phyloP scores from a whole-genome alignment of 148 eudicot species.

The Camellia lanceoleosa region DNA sequence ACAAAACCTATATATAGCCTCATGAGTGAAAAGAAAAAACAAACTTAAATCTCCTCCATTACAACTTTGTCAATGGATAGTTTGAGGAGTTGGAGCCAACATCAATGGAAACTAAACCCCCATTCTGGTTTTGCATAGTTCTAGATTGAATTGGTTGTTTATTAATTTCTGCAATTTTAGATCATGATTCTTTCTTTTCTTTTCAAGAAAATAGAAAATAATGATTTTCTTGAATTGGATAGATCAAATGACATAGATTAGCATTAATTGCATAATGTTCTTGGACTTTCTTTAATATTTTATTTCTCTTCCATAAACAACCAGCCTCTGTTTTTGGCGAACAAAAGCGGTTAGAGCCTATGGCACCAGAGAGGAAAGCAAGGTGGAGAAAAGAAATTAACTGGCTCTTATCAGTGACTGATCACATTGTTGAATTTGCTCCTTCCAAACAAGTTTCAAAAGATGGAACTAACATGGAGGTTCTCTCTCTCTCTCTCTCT shows the following conservation, averaged over 20 bases:
- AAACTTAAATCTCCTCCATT: background rate
- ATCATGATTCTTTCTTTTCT: background rate
- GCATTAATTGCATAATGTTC: background rate
- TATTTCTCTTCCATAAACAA: constrained; percentile 7
- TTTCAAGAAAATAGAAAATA: background rate
- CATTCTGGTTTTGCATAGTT: background rate
- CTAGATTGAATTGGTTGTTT: background rate
- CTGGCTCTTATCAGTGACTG: constrained; percentile 79
- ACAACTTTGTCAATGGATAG: background rate
- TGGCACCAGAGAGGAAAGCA: constrained; percentile 53
- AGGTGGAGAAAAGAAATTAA: constrained; percentile 80
- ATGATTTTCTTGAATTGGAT: background rate
- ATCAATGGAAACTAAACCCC: background rate
- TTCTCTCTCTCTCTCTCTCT: background rate
- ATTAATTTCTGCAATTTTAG: background rate
- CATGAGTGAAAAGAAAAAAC: too few species aligned
- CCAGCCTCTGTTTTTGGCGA: constrained; percentile 86
- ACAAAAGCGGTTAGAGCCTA: constrained; percentile 56
- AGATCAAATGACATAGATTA: background rate
- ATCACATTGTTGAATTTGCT: constrained; percentile 71
- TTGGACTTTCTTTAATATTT: background rate
- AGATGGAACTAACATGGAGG: constrained; percentile 81
- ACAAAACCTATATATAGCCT: too few species aligned
- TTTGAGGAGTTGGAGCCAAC: background rate
- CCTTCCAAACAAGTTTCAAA: constrained; percentile 59